Evolutionary conservation across 768 basidiomycete genomes (phyloP).

Genomic region (Erythrobasidium yunnanense): DNA sequence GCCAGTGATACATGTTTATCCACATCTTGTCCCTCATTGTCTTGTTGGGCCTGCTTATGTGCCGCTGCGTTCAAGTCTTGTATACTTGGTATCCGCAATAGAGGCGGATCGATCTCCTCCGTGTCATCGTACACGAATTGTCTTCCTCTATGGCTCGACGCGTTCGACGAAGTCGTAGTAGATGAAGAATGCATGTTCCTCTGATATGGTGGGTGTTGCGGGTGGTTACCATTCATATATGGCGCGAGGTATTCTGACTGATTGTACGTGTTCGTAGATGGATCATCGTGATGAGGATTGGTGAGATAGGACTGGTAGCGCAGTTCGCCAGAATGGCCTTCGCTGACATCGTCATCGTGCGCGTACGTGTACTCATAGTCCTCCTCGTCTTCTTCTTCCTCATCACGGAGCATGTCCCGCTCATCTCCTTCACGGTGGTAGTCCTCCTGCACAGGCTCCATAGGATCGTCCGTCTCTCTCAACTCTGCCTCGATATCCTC

Average conservation of each 20-base stretch:
- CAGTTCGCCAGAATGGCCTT: background rate
- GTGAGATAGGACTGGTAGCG: background rate
- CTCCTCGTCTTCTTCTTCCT: background rate
- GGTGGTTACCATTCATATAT: too few species aligned
- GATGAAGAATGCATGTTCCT: background rate
- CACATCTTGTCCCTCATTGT: too few species aligned
- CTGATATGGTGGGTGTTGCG: too few species aligned
- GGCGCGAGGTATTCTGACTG: too few species aligned
- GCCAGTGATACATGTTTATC: background rate
- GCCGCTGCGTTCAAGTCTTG: background rate
- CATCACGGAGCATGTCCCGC: background rate
- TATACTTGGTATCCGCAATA: background rate
- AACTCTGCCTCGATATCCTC: conserved; percentile 32
- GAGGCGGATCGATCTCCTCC: conserved; percentile 14
- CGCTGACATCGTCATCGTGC: background rate
- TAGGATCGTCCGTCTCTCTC: background rate
- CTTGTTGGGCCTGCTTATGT: too few species aligned
- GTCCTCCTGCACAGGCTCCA: background rate
- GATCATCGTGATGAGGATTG: background rate
- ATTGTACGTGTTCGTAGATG: background rate
- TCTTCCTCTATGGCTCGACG: background rate
- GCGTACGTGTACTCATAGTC: background rate
- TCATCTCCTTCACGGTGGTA: background rate
- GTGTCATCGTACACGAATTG: conserved; percentile 24
- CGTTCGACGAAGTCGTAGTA: background rate